Evolutionary conservation across 441 rosid species (phyloP).

Genomic region (Macaranga tanarius): DNA sequence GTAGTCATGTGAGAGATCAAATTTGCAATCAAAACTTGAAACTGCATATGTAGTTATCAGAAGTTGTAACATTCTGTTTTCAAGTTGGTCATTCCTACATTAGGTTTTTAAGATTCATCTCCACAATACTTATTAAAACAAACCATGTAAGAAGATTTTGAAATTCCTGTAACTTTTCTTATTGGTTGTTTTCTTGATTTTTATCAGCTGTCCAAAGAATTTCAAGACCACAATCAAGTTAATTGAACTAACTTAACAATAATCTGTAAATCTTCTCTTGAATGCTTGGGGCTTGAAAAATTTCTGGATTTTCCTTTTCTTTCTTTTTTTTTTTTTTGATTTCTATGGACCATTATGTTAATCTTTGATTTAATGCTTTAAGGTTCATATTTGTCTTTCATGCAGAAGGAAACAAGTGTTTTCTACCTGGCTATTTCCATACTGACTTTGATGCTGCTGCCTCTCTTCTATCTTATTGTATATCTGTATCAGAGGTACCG

Average conservation of each 20-base stretch:
- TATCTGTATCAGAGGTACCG: slow-evolving; percentile 77
- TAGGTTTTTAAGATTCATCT: neutral
- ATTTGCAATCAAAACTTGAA: neutral
- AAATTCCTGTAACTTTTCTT: neutral
- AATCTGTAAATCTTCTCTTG: neutral
- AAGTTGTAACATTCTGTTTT: slow-evolving; percentile 5
- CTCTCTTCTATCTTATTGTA: slow-evolving; percentile 77
- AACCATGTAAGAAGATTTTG: neutral
- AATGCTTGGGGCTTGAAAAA: neutral
- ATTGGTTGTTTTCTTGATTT: neutral
- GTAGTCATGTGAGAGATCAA: slow-evolving; percentile 5
- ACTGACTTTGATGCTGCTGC: slow-evolving; percentile 88
- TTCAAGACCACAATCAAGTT: neutral
- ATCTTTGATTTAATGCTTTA: neutral
- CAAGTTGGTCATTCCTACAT: neutral
- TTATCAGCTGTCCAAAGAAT: neutral
- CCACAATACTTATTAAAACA: neutral
- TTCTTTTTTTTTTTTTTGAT: neutral
- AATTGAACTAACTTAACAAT: slow-evolving; percentile 4
- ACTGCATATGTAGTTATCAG: neutral
- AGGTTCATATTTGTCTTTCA: slow-evolving; percentile 11
- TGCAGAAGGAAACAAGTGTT: slow-evolving; percentile 71
- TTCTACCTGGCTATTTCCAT: slow-evolving; percentile 80
- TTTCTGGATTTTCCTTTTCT: neutral
- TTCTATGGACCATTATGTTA: neutral